These are phyloP conservation scores for Hygrophorus pudorinus DNA, from an alignment of 768 basidiomycete genomes.

Conservation along the genomic window DNA sequence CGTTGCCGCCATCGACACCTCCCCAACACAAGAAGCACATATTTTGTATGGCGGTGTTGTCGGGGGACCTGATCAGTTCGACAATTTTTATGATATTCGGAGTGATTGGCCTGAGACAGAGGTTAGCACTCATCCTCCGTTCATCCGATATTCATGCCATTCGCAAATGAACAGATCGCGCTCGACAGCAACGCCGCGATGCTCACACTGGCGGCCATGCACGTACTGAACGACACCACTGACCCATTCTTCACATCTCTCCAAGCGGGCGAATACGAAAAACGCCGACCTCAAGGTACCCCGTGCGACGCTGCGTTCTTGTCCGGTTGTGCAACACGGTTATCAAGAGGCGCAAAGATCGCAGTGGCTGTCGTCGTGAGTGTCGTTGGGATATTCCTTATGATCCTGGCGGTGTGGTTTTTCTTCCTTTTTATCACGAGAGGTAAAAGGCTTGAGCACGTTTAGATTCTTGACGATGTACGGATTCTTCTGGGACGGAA, in stretches of 20 bases:
- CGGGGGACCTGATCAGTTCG: slow-evolving; percentile 74
- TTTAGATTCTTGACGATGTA: too few relatives aligned
- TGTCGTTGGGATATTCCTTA: slow-evolving; percentile 48
- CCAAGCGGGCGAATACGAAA: slow-evolving; percentile 54
- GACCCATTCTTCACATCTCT: slow-evolving; percentile 77
- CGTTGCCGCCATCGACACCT: slow-evolving; percentile 57
- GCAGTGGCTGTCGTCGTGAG: slow-evolving; percentile 61
- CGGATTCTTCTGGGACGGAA: slow-evolving; percentile 4
- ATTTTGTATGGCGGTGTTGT: slow-evolving; percentile 82
- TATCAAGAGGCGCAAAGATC: slow-evolving; percentile 55
- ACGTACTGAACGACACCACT: slow-evolving; percentile 49
- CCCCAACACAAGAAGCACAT: slow-evolving; percentile 62
- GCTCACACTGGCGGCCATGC: slow-evolving; percentile 75
- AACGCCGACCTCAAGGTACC: slow-evolving; percentile 49
- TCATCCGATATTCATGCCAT: not conserved
- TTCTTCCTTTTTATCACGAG: slow-evolving; percentile 10
- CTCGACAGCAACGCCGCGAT: slow-evolving; percentile 87
- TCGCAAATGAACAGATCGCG: slow-evolving; percentile 44
- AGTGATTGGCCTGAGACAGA: slow-evolving; percentile 88
- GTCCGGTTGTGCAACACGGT: slow-evolving; percentile 38
- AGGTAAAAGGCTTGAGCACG: not conserved
- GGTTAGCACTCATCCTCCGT: slow-evolving; percentile 26
- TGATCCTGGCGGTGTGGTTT: slow-evolving; percentile 36
- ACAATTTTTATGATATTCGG: slow-evolving; percentile 76
- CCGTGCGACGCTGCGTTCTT: slow-evolving; percentile 80